Conservation (phyloP, 2,329 filamentous ascomycete genomes). For the Monilinia vaccinii-corymbosi region DNA sequence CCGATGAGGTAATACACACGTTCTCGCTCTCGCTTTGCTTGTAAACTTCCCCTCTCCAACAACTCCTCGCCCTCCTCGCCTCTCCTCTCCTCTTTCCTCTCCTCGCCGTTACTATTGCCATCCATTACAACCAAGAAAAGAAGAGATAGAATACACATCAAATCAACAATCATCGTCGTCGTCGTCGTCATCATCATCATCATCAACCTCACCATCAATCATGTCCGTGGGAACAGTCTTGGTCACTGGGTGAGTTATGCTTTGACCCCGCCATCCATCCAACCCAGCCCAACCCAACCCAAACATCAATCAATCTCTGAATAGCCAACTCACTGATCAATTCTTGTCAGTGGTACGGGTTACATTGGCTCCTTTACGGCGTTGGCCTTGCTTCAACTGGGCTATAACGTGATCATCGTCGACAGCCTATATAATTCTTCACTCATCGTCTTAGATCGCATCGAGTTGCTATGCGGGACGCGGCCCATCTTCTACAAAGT, state of each 20-base stretch:
- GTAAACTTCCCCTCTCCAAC: too few relatives aligned
- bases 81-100: too few relatives aligned
- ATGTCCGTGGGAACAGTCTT: constrained; percentile 85
- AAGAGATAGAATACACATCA: too few relatives aligned
- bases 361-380: constrained; percentile 98
- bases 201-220: constrained; percentile 20
- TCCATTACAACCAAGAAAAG: too few relatives aligned
- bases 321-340: constrained; percentile 14
- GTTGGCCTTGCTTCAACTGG: constrained; percentile 83
- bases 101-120: too few relatives aligned
- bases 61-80: too few relatives aligned
- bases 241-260: constrained; percentile 69
- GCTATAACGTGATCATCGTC: constrained; percentile 92
- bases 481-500: constrained; percentile 74
- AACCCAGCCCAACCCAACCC: too few relatives aligned
- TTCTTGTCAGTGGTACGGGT: constrained; percentile 64
- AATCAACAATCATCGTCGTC: background rate
- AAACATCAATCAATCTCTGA: background rate
- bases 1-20: too few relatives aligned
- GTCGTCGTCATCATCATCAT: too few relatives aligned
- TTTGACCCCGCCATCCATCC: too few relatives aligned
- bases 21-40: too few relatives aligned
- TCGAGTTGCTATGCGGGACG: constrained; percentile 87
- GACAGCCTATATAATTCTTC: constrained; percentile 98
- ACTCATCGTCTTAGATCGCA: constrained; percentile 82